phyloP scores from a whole-genome alignment of 257 asterid genomes.

The Linderniella brevidens region DNA sequence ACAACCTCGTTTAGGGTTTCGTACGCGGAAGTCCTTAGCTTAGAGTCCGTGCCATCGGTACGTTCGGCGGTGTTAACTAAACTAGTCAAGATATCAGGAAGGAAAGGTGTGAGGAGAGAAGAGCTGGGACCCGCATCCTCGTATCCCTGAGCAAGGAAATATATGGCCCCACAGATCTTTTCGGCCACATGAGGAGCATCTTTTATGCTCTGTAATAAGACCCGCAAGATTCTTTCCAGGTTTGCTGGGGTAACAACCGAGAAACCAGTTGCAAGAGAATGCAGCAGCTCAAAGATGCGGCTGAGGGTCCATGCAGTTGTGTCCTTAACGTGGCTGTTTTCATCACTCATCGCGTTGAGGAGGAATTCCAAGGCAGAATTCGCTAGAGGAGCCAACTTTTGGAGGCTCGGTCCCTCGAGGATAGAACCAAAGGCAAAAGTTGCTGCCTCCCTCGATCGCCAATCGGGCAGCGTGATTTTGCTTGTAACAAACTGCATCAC shows the following conservation, averaged over 20 bases:
- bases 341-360: constrained; percentile 60
- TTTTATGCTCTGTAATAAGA: constrained; percentile 41
- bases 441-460: constrained; percentile 83
- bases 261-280: constrained; percentile 45
- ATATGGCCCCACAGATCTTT: constrained; percentile 75
- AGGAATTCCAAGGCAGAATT: constrained; percentile 54
- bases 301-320: constrained; percentile 94
- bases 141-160: constrained; percentile 73
- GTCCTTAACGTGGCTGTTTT: constrained; percentile 50
- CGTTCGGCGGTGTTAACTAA: constrained; percentile 58
- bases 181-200: constrained; percentile 76
- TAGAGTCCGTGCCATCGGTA: constrained; percentile 49
- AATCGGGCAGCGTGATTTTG: constrained; percentile 53
- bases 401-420: constrained; percentile 78
- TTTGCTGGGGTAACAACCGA: constrained; percentile 54
- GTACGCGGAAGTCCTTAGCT: constrained; percentile 58
- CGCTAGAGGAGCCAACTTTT: constrained; percentile 65
- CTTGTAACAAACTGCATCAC: constrained; percentile 73
- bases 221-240: constrained; percentile 35
- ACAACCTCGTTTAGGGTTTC: constrained; percentile 73
- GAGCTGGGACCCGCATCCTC: constrained; percentile 65
- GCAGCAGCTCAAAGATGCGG: constrained; percentile 72
- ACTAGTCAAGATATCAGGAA: constrained; percentile 38
- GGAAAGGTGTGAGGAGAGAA: constrained; percentile 46
- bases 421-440: constrained; percentile 85